Evolutionary conservation across 768 basidiomycete species (phyloP).

Genomic region (Tulasnella sp.): DNA sequence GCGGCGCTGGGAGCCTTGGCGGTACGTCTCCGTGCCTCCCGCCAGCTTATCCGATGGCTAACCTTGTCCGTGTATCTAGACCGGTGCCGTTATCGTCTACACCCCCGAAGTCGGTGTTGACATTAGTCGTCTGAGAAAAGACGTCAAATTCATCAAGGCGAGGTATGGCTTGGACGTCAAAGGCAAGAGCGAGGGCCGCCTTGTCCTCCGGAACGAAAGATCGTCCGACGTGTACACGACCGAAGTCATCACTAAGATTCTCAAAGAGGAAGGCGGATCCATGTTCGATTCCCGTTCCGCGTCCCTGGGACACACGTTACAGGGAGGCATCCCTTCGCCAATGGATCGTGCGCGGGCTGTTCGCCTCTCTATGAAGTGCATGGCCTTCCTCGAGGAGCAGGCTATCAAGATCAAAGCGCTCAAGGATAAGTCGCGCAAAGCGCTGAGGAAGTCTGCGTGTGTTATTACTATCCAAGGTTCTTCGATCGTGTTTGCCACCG

Average conservation of each 20-base stretch:
- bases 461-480: constrained; percentile 87
- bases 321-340: constrained; percentile 92
- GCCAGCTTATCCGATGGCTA: neutral
- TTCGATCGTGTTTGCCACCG: constrained; percentile 67
- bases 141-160: constrained; percentile 78
- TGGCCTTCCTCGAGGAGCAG: constrained; percentile 85
- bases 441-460: constrained; percentile 54
- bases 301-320: constrained; percentile 92
- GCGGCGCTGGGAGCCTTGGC: constrained; percentile 93
- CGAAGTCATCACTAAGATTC: constrained; percentile 81
- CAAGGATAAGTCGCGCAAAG: constrained; percentile 40
- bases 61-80: constrained; percentile 33
- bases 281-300: constrained; percentile 92
- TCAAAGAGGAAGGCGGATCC: constrained; percentile 84
- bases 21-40: constrained; percentile 37
- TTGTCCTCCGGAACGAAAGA: constrained; percentile 82
- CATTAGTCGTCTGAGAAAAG: constrained; percentile 65
- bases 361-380: constrained; percentile 80
- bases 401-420: constrained; percentile 34
- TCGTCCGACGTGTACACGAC: constrained; percentile 85
- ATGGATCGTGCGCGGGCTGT: constrained; percentile 85
- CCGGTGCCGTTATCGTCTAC: constrained; percentile 86
- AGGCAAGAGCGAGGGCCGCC: constrained; percentile 84
- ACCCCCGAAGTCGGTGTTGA: constrained; percentile 85
- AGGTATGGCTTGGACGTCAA: constrained; percentile 76